Evolutionary conservation across 2,329 filamentous ascomycete species (phyloP), one percentile per base, ranked within the genome.

Genomic region (Phialophora chinensis): DNA sequence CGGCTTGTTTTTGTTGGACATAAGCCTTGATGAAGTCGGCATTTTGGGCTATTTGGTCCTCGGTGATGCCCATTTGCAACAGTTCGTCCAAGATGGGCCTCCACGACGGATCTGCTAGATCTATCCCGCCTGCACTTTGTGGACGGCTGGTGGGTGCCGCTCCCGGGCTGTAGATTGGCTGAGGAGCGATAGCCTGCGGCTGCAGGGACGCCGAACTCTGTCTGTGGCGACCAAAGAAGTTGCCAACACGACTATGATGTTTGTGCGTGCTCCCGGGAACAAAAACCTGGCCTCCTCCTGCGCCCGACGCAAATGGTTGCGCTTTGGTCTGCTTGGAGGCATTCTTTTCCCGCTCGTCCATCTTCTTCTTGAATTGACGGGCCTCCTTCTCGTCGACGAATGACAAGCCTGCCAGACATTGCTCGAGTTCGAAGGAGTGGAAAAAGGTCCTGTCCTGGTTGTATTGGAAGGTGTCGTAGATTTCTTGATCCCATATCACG

Each of bases 321-420:
- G 88, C 85, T 77, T 84, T 88, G 2, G 93, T 97, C 69, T 90
- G 88, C 81, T 96, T 96, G 81, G 90, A 94, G 49, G 93, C 94
- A 80, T 94, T 93, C 86, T 96, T 97, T 81, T 98, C 93, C 71
- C 93, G 86, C 76, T 97, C 93, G 73, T 95, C 90, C 86, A 99
- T 91, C 84, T 97, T 98, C 85, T 97, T 97, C 79, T 93, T 90
- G 81, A 99, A 98, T 66, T 92, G 91, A 80, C 92, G 96, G 38
- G 95, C 95, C 81, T 99, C 95, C 80, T 97, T 98, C 82, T 98
- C 95, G 78, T 98, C 95, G 68, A 90, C 89, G 75, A 99, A 99
- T 27, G 92, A 97, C 67, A 99, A 82, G 0, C 90, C 95, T 5
- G 93, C 95, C 67, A 96, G 82, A 75, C 93, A 98, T 70, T 96